Base-by-base conservation (phyloP, 1,139 yeast species). In the Pneumocystis wakefieldiae region DNA sequence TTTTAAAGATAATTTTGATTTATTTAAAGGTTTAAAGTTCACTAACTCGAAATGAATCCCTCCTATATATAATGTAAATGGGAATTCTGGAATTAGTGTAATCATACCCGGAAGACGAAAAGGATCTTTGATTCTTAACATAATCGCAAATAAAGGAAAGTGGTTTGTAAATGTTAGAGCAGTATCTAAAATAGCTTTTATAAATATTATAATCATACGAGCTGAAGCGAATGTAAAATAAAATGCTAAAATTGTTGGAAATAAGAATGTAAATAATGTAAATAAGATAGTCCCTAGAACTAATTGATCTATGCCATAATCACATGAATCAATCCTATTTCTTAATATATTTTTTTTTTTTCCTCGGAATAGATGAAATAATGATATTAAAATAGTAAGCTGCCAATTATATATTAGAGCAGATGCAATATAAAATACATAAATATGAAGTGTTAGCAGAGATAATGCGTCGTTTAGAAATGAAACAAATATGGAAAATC, bases 181-280 rank as follows among this genome's bases (percentile, higher is more conserved):
- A 61, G 85, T 78, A 69, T 89, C 95, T 41, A 86, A 74, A 1
- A 77, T 67, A 19, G 86, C 83, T 61, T 82, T 77, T 6, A 78
- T 65, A 7, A 78, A 67, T 59, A 89, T 76, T 7, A 83, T 77
- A 0, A 78, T 67, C 41, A 89, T 71, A 63, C 91, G 76, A 12
- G 84, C 75, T 0, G 80, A 68, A 29, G 89, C 86, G 73, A 89
- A 92, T 60, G 86, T 82, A 48, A 84, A 71, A 71, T 94, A 92
- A 71, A 91, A 92, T 48, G 94, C 94, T 70, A 86, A 74, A 3
- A 89, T 86, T 0, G 99, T 92, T 0, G 98, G 98, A 62, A 90
- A 74, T 60, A 94, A 76, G 68, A 90, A 87, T 0, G 86, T 75
- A 66, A 89, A 76, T 19, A 91, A 82, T 67, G 94, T 89, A 74